Conservation (phyloP, 768 basidiomycete genomes). For the Leccinum uliginosum region DNA sequence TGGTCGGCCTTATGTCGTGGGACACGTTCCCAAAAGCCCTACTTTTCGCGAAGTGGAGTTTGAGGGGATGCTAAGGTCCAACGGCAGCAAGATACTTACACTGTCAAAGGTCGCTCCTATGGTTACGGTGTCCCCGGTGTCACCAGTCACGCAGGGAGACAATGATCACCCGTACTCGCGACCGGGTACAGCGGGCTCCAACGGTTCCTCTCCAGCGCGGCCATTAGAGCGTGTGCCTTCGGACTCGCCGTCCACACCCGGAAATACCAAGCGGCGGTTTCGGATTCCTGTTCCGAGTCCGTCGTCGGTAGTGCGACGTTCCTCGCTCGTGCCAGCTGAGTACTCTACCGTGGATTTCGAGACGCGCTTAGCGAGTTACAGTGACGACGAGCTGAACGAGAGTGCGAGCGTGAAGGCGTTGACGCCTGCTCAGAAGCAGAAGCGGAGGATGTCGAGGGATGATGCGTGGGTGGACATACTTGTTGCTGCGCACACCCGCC, state of each 20-base stretch:
- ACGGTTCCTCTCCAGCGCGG: conserved; percentile 14
- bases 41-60: conserved; percentile 70
- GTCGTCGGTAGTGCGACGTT: conserved; percentile 43
- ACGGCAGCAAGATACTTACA: conserved; percentile 40
- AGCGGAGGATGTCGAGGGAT: conserved; percentile 45
- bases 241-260: conserved; percentile 27
- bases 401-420: conserved; percentile 36
- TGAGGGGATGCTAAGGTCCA: conserved; percentile 64
- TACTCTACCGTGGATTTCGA: conserved; percentile 82
- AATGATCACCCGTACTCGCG: conserved; percentile 28
- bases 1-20: conserved; percentile 66
- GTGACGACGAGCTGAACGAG: conserved; percentile 42
- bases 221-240: conserved; percentile 25
- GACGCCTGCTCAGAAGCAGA: conserved; percentile 40
- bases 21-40: conserved; percentile 53
- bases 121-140: conserved; percentile 24
- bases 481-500: conserved; percentile 52
- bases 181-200: conserved; percentile 22
- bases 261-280: conserved; percentile 46
- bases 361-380: conserved; percentile 67
- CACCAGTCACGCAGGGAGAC: conserved; percentile 24
- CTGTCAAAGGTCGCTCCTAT: conserved; percentile 26
- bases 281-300: conserved; percentile 59
- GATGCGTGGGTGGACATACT: conserved; percentile 90
- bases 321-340: conserved; percentile 61